Evolutionary conservation across 2,329 filamentous ascomycete species (phyloP), one percentile per base, ranked within the genome.

Genomic region (Ophiostoma fasciatum): DNA sequence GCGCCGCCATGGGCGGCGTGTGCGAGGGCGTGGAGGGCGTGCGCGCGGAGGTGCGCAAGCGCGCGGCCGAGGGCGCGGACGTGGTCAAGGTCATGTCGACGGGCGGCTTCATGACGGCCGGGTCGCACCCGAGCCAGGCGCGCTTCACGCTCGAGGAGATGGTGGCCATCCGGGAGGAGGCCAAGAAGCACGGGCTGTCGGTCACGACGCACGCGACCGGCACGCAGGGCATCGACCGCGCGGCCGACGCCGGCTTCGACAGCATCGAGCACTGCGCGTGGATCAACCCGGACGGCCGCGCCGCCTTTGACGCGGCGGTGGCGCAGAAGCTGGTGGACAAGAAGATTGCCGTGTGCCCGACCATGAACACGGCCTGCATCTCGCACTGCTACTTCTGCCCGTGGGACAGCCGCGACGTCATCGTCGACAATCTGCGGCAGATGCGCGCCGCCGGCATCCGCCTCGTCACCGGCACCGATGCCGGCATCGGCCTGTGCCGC

Each of bases 321-420:
- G 42, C 42, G 12, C 26, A 33, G 22, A 35, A 40, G 28, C 31
- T 44, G 5, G 40, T 41, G 10, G 37, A 35, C n/a, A 17, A 33
- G 2, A 27, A 31, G 18, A 38, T 44, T 12, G 40, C 42, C 23
- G 42, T 44, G 5, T 44, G 42, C 15, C 42, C 42, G 8, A 44
- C 42, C 11, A 44, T 44, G 42, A 44, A 44, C 30, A 44, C 42
- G 18, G 42, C 42, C 17, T 44, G 42, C 31, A 41, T 36, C n/a
- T 20, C 28, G 3, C 14, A 38, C 7, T 40, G 36, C 32, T 44
- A 44, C 27, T 44, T 42, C 22, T 42, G 40, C 12, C 40, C 40
- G 4, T 42, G 40, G 40, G 40, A 42, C 26, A 22, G 18, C n/a
- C 33, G 40, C n/a, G 40, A 21, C 13, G 31, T 31, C 28, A 29